A percentile compares a stretch with the other conserved stretches of the same genome.
Conservation (phyloP, 116 monocot species). For the Trichopus zeylanicus region DNA sequence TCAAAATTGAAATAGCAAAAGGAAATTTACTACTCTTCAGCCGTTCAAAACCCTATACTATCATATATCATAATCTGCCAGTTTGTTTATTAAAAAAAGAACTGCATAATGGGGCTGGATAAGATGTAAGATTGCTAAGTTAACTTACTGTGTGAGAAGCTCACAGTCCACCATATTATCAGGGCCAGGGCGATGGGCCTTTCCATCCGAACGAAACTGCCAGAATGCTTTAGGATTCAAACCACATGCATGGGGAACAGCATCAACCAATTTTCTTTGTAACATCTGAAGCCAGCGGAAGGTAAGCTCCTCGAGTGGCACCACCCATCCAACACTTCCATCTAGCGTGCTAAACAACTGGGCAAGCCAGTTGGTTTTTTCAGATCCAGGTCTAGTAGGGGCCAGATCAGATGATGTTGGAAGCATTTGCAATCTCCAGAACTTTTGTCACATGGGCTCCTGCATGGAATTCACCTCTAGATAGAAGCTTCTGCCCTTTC, state of each 20-base stretch:
- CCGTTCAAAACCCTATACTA: no score
- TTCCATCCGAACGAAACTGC: conserved; percentile 81
- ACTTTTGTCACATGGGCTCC: conserved; percentile 84
- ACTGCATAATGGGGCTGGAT: neutral
- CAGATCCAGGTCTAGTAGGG: conserved; percentile 35
- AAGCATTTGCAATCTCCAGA: conserved; percentile 86
- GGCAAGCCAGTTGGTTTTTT: conserved; percentile 92
- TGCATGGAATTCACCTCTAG: conserved; percentile 85
- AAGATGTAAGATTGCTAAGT: conserved; percentile 3
- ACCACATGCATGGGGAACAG: conserved; percentile 81
- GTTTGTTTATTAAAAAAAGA: no score
- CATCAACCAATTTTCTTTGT: conserved; percentile 77
- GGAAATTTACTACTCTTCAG: no score
- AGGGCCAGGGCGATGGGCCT: conserved; percentile 83
- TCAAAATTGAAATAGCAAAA: no score
- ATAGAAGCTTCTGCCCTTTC: conserved; percentile 96
- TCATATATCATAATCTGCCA: no score
- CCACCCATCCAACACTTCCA: conserved; percentile 88
- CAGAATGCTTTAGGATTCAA: conserved; percentile 82
- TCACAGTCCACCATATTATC: conserved; percentile 92
- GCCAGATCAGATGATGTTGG: conserved; percentile 43
- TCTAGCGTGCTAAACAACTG: conserved; percentile 81
- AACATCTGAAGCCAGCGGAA: conserved; percentile 82
- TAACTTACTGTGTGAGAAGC: conserved; percentile 80
- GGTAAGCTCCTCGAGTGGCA: conserved; percentile 86